Evolutionary conservation across 75 land plant species (phyloP).

Genomic region (Ceratopteris richardii): DNA sequence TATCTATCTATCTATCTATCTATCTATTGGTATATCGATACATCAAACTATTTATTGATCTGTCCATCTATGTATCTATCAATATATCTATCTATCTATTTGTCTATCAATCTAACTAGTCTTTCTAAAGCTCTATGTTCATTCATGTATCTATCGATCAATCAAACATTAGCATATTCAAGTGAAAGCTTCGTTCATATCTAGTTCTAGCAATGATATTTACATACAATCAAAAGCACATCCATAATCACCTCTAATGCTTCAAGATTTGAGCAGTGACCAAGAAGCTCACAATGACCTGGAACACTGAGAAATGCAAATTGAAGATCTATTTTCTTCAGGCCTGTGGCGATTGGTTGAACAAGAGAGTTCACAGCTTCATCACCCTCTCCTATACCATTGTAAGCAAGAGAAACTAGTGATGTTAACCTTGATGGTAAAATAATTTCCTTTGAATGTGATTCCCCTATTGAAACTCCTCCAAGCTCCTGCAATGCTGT

Average conservation of each 20-base stretch:
- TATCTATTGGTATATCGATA: no score
- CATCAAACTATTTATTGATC: no score
- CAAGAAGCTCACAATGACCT: constrained; percentile 63
- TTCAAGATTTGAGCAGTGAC: constrained; percentile 76
- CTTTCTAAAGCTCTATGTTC: no score
- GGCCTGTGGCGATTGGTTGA: constrained; percentile 39
- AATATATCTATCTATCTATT: no score
- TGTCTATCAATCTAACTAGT: no score
- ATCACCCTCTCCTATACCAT: constrained; percentile 44
- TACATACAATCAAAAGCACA: no score
- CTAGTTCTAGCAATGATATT: no score
- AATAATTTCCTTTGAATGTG: constrained; percentile 11
- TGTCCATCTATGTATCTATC: no score
- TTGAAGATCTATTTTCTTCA: constrained; percentile 73
- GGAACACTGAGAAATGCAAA: constrained; percentile 55
- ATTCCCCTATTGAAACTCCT: constrained; percentile 45
- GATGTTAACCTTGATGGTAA: constrained; percentile 55
- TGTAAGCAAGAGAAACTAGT: constrained; percentile 48
- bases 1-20: no score
- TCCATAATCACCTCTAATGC: constrained; percentile 78
- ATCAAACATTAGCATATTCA: no score
- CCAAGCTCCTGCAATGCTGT: constrained; percentile 63
- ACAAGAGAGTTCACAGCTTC: constrained; percentile 22
- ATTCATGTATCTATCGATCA: no score
- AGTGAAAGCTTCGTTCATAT: no score